A percentile compares a stretch with the other conserved stretches of the same genome.
These are phyloP conservation scores for Patellifolia procumbens DNA, from an alignment of 179 eudicot genomes.

Conservation along the genomic window DNA sequence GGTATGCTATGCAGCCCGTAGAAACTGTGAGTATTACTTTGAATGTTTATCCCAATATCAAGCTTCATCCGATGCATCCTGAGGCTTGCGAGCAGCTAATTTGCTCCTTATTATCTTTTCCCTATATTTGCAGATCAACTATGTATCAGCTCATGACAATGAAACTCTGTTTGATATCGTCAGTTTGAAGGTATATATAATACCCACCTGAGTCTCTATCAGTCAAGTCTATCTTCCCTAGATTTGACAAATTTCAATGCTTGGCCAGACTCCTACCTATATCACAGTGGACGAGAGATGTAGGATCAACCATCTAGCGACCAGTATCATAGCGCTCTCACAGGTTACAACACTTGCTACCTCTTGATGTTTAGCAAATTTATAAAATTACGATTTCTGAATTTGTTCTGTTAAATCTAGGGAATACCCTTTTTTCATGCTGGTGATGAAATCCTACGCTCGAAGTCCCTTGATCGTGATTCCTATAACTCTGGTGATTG, in stretches of 20 bases:
- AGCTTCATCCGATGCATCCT: not conserved
- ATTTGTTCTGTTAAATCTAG: constrained; percentile 31
- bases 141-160: constrained; percentile 98
- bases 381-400: not conserved
- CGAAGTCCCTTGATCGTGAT: constrained; percentile 97
- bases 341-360: constrained; percentile 51
- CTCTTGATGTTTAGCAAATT: not conserved
- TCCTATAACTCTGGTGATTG: constrained; percentile 99
- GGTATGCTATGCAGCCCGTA: constrained; percentile 72
- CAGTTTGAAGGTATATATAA: constrained; percentile 73
- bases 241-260: constrained; percentile 22
- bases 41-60: not conserved
- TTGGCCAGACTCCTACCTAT: constrained; percentile 62
- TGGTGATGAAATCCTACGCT: constrained; percentile 96
- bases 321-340: constrained; percentile 87
- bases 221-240: constrained; percentile 5
- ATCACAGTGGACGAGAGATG: constrained; percentile 83
- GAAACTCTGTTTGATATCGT: constrained; percentile 91
- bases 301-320: constrained; percentile 88
- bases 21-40: constrained; percentile 68
- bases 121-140: constrained; percentile 61
- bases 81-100: constrained; percentile 3
- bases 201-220: constrained; percentile 2
- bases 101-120: constrained; percentile 1
- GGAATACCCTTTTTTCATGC: constrained; percentile 96